Evolutionary conservation across 2,329 filamentous ascomycete species (phyloP), one percentile per base, ranked within the genome.

Genomic region (Pseudogymnoascus sp.): DNA sequence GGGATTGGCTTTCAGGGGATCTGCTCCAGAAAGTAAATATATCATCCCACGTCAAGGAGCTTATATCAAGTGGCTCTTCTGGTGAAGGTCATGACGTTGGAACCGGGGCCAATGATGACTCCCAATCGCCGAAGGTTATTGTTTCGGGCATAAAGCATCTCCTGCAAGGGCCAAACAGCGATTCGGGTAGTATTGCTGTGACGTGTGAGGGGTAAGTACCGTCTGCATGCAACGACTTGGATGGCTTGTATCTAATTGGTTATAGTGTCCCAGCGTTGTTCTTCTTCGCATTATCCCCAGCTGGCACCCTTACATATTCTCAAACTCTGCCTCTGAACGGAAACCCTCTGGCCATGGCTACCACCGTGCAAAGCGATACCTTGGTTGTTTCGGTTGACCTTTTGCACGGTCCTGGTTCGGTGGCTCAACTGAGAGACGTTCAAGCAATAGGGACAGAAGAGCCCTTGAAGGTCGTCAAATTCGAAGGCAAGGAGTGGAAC

Each of bases 1-100:
- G 92, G 92, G 80, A 92, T 65, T 99, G 93, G 93, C 58, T 65
- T 11, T 30, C 57, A 22, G 68, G 67, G 41, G 74, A 71, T 16
- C 70, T 89, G 25, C 69, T 86, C 0, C 78, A 80, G 22, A 84
- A 78, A 67, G 73, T 81, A 2, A 79, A 82, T 62, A 65, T 91
- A 16, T 73, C 82, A 5, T 69, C 69, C 1, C 71, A 76, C 6
- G 77, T 78, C 1, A 72, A 73, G 60, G 68, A 75, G 20, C 71
- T 78, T 20, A 60, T 67, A 18, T 66, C 70, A 2, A 71, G 59
- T 1, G 62, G 63, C 12, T 64, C 43, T 9, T 61, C 65, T 33
- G 35, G 63, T 4, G 58, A 60, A 41, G 22, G 22, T 16, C 6
- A 30, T 22, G 57, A 16, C 59, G 9, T 33, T 33, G 47, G 47